Conservation (phyloP, 192 early-diverging fungal species). For the Umbelopsis sp. region DNA sequence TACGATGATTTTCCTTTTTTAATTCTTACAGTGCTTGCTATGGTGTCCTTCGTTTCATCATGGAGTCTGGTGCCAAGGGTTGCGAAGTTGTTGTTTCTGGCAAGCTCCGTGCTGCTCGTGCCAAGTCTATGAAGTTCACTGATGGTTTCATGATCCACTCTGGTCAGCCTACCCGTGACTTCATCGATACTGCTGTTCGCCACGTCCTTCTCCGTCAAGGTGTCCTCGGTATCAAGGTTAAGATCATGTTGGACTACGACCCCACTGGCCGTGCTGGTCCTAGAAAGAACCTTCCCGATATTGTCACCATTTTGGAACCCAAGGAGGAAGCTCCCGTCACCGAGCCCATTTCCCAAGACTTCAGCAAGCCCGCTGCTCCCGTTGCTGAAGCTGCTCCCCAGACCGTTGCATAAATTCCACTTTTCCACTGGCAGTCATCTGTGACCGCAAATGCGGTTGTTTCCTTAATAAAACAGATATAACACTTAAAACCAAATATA, state of each 20-base stretch:
- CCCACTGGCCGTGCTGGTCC: slow-evolving; percentile 91
- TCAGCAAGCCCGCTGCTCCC: slow-evolving; percentile 35
- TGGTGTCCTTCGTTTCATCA: slow-evolving; percentile 98
- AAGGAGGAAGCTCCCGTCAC: slow-evolving; percentile 82
- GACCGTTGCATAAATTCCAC: slow-evolving; percentile 19
- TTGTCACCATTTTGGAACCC: slow-evolving; percentile 91
- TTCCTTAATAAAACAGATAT: slow-evolving; percentile 11
- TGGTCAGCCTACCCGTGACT: slow-evolving; percentile 96
- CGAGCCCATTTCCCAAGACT: slow-evolving; percentile 68
- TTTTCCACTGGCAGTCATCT: slow-evolving; percentile 13
- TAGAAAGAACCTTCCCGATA: slow-evolving; percentile 94
- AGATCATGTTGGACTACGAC: slow-evolving; percentile 98
- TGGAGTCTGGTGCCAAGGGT: slow-evolving; percentile 99
- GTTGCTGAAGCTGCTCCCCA: slow-evolving; percentile 25
- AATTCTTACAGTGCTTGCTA: slow-evolving; percentile 82
- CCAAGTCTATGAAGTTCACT: slow-evolving; percentile 99
- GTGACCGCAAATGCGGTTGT: slow-evolving; percentile 4
- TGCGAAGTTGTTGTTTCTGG: slow-evolving; percentile 99
- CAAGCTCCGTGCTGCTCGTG: slow-evolving; percentile 99
- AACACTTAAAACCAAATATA: neutral
- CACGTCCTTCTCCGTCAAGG: slow-evolving; percentile 99
- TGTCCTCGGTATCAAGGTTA: slow-evolving; percentile 99
- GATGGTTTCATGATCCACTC: slow-evolving; percentile 99
- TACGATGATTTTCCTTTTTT: neutral
- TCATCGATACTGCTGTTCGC: slow-evolving; percentile 94